Base-by-base conservation (phyloP, 1,284 basidiomycete genomes). In the Ceraceosorus bombacis region DNA sequence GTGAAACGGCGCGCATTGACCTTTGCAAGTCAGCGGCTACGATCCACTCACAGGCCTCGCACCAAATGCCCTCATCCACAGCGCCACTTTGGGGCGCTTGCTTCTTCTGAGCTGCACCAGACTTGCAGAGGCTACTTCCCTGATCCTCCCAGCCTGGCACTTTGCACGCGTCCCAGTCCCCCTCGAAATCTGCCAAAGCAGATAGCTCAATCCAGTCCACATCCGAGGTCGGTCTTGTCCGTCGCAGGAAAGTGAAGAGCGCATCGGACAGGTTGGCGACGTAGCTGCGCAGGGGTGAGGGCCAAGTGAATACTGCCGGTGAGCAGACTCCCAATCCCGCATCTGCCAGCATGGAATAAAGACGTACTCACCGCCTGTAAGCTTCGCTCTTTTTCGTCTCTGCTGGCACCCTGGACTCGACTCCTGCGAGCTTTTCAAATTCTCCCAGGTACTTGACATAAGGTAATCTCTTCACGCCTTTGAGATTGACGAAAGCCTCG, bases 181-280 rank as follows among this genome's bases (percentile, higher is more conserved):
- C 79, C 57, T 86, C 85, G 74, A 98, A 98, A 51, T 87, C 85
- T 1, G 76, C 80, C 62, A 86, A 83, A 0, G 85, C 83, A 58
- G 84, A 82, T 39, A 80, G 80, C 67, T 91, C 84, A 67, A 86
- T 84, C 4, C 82, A 80, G 53, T 89, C 85, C 27, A 91, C 76
- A 74, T 96, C 88, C n/a, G 85, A 82, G 54, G 98, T 81, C 0
- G 95, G 95, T 66, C 88, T 86, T 0, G 90, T 89, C 51, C 89
- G 86, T 73, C 88, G 89, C 65, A 86, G 82, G 79, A 96, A 98
- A 0, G 87, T 88, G 6, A 89, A 78, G 8, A 98, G 81, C 78
- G 98, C 98, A 40, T 83, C 79, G 68, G 93, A 86, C 13, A 99
- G 82, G 2, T 64, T 55, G n/a, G 58, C 17, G 27, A 78, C 58